A percentile compares a stretch with the other conserved stretches of the same genome.
Conservation (phyloP, 805 yeast genomes). For the Hanseniaspora osmophila region DNA sequence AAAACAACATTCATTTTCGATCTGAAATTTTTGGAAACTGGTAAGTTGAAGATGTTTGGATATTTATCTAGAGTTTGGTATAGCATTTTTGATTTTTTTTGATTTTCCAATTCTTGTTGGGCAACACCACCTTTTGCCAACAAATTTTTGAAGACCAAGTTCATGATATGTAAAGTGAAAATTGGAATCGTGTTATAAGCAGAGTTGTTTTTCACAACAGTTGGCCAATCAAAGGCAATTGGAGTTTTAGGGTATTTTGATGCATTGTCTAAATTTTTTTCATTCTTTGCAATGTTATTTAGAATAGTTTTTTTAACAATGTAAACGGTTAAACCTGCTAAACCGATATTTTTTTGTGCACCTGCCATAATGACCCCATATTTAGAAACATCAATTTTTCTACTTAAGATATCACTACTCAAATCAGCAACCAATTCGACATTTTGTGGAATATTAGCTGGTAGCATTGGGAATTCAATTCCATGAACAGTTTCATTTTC, state of each 20-base stretch:
- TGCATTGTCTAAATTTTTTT: conserved; percentile 24
- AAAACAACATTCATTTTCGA: conserved; percentile 91
- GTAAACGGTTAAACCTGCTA: conserved; percentile 88
- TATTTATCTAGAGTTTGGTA: conserved; percentile 53
- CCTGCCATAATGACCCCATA: conserved; percentile 92
- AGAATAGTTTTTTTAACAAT: conserved; percentile 74
- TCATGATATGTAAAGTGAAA: conserved; percentile 75
- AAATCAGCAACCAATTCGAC: conserved; percentile 85
- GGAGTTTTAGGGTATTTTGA: conserved; percentile 68
- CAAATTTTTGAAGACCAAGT: conserved; percentile 57
- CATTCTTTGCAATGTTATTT: conserved; percentile 25
- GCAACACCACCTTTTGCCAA: conserved; percentile 59
- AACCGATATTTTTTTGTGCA: conserved; percentile 94
- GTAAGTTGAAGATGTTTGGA: conserved; percentile 50
- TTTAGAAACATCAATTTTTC: conserved; percentile 64
- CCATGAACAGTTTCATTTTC: conserved; percentile 98
- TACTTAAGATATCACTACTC: conserved; percentile 84
- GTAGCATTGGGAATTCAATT: conserved; percentile 54
- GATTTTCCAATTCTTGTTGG: conserved; percentile 42
- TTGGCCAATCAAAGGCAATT: conserved; percentile 76
- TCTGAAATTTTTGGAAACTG: conserved; percentile 51
- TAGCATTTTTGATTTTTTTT: conserved; percentile 45
- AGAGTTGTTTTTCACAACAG: conserved; percentile 76
- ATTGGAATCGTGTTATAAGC: conserved; percentile 94
- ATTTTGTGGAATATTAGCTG: conserved; percentile 28